Evolutionary conservation across 805 yeast genomes (phyloP).

Genomic region (Saturnispora hagleri): DNA sequence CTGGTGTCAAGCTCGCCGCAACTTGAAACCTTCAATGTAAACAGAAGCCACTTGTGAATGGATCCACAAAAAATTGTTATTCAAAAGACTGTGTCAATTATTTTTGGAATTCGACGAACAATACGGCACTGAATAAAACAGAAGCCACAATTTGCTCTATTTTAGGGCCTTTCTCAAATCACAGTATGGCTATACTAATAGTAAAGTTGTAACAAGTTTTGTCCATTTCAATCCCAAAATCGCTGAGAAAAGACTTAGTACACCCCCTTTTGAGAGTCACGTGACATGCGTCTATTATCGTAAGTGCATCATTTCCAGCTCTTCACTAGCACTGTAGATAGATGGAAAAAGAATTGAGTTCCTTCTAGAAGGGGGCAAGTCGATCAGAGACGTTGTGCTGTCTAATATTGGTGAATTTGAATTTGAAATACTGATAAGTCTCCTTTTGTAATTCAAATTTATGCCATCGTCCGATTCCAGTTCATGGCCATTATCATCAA

Average conservation of each 20-base stretch:
- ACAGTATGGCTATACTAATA: neutral
- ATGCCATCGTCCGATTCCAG: constrained; percentile 6
- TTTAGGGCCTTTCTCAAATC: neutral
- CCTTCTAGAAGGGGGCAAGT: constrained; percentile 14
- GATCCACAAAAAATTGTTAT: neutral
- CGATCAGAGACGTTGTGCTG: constrained; percentile 6
- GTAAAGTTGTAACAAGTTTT: neutral
- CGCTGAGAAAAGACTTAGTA: neutral
- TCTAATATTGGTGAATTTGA: constrained; percentile 13
- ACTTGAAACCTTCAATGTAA: neutral
- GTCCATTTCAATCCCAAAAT: neutral
- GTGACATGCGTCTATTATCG: neutral
- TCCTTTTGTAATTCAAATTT: constrained; percentile 8
- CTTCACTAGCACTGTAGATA: constrained; percentile 25
- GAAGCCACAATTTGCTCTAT: neutral
- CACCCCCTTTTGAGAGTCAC: neutral
- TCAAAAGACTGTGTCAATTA: neutral
- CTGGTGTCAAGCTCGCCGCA: neutral
- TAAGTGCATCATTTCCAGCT: constrained; percentile 24
- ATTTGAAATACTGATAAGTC: constrained; percentile 9
- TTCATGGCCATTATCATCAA: neutral
- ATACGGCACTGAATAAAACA: neutral
- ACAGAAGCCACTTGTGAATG: neutral
- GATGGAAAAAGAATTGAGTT: constrained; percentile 20
- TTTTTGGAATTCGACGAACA: neutral